Percentiles rank a stretch among this genome's conserved stretches.
Evolutionary conservation across 2,329 filamentous ascomycete species (phyloP).

Genomic region (Bipolaris oryzae): DNA sequence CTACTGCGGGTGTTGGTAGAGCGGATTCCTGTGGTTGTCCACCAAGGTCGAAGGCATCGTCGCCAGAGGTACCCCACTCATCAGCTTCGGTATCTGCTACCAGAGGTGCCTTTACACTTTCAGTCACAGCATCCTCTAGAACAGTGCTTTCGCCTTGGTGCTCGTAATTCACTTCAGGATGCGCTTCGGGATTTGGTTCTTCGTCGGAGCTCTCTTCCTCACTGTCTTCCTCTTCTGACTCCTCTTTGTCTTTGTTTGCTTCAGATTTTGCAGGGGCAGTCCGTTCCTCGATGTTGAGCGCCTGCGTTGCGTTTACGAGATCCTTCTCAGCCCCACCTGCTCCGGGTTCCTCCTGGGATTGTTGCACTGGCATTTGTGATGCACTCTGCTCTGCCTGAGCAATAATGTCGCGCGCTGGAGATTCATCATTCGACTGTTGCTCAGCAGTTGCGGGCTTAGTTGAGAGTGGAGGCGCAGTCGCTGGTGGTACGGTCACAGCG

Average conservation of each 20-base stretch:
- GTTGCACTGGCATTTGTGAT: slow-evolving; percentile 9
- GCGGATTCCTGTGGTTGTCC: slow-evolving; percentile 31
- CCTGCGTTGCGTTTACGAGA: slow-evolving; percentile 24
- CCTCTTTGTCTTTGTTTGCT: slow-evolving; percentile 23
- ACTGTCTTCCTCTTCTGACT: slow-evolving; percentile 39
- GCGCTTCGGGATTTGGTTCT: slow-evolving; percentile 21
- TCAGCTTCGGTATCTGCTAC: slow-evolving; percentile 50
- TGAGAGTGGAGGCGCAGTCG: slow-evolving; percentile 8
- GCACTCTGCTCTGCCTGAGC: slow-evolving; percentile 37
- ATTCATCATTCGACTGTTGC: slow-evolving; percentile 4
- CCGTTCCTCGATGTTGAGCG: slow-evolving; percentile 20
- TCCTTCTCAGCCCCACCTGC: slow-evolving; percentile 18
- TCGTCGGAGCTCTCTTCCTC: slow-evolving; percentile 33
- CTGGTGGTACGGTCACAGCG: slow-evolving; percentile 5
- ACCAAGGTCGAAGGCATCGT: slow-evolving; percentile 40
- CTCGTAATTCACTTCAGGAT: slow-evolving; percentile 51
- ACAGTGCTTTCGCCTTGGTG: slow-evolving; percentile 54
- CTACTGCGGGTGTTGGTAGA: slow-evolving; percentile 29
- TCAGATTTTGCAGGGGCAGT: slow-evolving; percentile 4
- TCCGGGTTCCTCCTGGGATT: slow-evolving; percentile 11
- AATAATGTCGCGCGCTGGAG: slow-evolving; percentile 39
- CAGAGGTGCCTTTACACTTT: slow-evolving; percentile 51
- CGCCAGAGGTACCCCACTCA: slow-evolving; percentile 41
- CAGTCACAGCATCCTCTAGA: slow-evolving; percentile 54
- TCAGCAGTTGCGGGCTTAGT: slow-evolving; percentile 12